Base-by-base conservation (phyloP, 176 grass and related monocot species). In the Phoenix roebelenii region DNA sequence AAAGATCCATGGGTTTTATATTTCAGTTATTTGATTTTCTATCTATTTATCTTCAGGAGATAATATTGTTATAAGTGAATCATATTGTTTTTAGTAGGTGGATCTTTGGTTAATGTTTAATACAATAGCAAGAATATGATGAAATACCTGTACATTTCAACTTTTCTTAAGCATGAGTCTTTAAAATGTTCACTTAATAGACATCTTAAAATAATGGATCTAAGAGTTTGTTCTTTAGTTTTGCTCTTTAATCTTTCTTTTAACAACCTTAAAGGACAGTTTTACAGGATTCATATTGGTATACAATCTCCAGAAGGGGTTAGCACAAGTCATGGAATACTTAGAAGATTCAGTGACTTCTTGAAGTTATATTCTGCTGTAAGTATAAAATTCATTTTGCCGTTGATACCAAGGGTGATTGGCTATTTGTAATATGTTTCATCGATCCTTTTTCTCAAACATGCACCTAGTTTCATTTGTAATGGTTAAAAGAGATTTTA, bases 261-360 rank as follows among this genome's bases (percentile, higher is more conserved):
- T 90, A 85, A 83, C 85, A 77, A 54, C 65, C 67, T 83, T 89
- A 85, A 88, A 91, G 74, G 76, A 85, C 94, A 98, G 94, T 93
- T 92, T 98, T 98, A 92, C 81, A 98, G 94, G 82, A 78, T 98
- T 78, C 85, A 98, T 83, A 67, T 93, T 50, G 94, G 94, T 65
- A 61, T 98, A 85, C 94, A 98, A 79, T 98, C 94, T 71, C 82
- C 94, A 58, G 84, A 98, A 83, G 94, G 94, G 4, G 44, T 83
- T 67, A 92, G 85, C 67, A 85, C 94, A 59, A 92, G 82, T 74
- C 88, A 98, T 74, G 84, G 81, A 66, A 62, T 92, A 61, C 81
- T 89, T 69, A 59, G 82, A 75, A 88, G 94, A 79, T 98, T 98
- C 70, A 98, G 88, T 71, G 88, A 98, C 60, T 92, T 98, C 58